Base-by-base conservation (phyloP, 2,329 filamentous ascomycete genomes). In the Calonectria honghensis region DNA sequence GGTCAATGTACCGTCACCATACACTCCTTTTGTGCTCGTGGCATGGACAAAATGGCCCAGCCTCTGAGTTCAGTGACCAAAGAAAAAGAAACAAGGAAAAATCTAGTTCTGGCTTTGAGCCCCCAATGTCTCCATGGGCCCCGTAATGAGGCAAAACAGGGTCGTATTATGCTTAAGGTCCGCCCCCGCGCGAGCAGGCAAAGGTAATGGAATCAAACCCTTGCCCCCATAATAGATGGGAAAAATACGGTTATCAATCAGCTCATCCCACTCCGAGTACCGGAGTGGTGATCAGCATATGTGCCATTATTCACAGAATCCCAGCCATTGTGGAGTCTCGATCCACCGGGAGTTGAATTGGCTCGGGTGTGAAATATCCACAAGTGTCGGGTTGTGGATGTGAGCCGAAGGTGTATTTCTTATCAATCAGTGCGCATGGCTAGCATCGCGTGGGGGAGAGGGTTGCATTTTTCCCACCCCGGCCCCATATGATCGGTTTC, bases 351-450 rank as follows among this genome's bases (percentile, higher is more conserved):
- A 27, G 24, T 48, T 48, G 37, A 61, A 68, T 41, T 67, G 65
- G 18, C 27, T 68, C 37, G 37, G 35, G 57, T 39, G n/a, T 14
- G 13, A 61, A 61, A 61, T 61, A 61, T 61, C 57, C 57, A 61
- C 57, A 39, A 24, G 20, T 61, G 32, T 20, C 32, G 4, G 4
- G 67, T 52, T 11, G 48, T 70, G n/a, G 4, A 18, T 41, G 35
- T 35, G 35, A 61, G 57, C 57, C 57, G 31, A 61, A 61, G 57
- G 57, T 35, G 57, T 61, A 61, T 61, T 61, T 29, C 57, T 61
- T 61, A 61, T 61, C 57, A 61, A 61, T 61, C 57, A 61, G 57
- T 61, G 35, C 35, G 31, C 57, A 61, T 61, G 10, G 57, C 37
- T n/a, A 35, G 57, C 57, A 63, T 63, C 57, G 57, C 35, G 35